These are phyloP conservation scores for Discostella stelligera DNA, from an alignment of 352 stramenopile genomes.

Conservation along the genomic window DNA sequence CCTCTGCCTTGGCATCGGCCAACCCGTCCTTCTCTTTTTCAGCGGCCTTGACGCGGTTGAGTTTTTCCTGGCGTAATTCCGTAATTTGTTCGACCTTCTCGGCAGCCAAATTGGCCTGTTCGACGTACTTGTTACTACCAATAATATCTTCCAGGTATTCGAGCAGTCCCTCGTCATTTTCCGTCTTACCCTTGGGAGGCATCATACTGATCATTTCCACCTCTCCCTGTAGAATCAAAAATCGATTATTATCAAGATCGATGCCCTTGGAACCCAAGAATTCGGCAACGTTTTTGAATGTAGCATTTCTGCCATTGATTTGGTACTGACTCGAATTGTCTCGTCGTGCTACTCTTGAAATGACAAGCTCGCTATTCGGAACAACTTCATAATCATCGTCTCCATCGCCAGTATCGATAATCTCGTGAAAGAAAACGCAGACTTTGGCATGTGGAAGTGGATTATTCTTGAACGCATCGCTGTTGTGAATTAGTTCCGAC, in stretches of 20 bases:
- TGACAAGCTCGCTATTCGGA: constrained; percentile 87
- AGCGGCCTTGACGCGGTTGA: constrained; percentile 97
- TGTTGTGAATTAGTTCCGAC: constrained; percentile 98
- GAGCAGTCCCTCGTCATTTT: constrained; percentile 96
- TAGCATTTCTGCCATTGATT: constrained; percentile 90
- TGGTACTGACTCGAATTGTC: constrained; percentile 97
- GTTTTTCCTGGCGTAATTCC: constrained; percentile 90
- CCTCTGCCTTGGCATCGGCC: constrained; percentile 92
- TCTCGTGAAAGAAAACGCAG: constrained; percentile 97
- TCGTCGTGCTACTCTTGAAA: constrained; percentile 91
- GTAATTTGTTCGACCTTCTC: constrained; percentile 93
- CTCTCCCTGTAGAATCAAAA: constrained; percentile 97
- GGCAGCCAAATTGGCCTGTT: constrained; percentile 90
- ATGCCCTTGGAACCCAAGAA: constrained; percentile 94
- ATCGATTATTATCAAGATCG: constrained; percentile 99
- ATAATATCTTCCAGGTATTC: constrained; percentile 99
- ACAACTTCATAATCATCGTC: constrained; percentile 94
- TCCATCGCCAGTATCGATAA: constrained; percentile 87
- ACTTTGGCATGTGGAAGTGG: constrained; percentile 88
- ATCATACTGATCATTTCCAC: constrained; percentile 99
- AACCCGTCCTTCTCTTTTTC: constrained; percentile 96
- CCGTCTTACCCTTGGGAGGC: constrained; percentile 94
- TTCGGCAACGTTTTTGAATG: constrained; percentile 92
- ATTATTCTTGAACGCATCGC: constrained; percentile 84
- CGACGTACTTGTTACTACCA: constrained; percentile 96